These are phyloP conservation scores for Selenicereus undatus DNA, from an alignment of 148 eudicot species.

Conservation along the genomic window DNA sequence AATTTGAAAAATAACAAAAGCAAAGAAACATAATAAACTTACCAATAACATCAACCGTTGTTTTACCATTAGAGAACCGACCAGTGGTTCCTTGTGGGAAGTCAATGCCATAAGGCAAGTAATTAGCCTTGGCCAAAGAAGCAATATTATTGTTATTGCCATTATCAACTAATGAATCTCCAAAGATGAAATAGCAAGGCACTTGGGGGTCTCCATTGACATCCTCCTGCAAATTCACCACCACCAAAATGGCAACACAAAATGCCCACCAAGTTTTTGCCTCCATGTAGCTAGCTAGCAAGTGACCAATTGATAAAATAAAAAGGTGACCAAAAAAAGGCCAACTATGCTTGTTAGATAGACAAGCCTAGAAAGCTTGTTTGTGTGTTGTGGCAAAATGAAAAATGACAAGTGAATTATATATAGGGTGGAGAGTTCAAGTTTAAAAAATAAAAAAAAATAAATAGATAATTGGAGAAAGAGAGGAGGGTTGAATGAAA, in stretches of 20 bases:
- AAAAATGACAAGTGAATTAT: not conserved
- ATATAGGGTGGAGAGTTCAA: not conserved
- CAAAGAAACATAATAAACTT: not conserved
- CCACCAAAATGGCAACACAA: constrained; percentile 8
- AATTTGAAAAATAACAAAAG: too few species aligned
- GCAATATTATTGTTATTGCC: constrained; percentile 73
- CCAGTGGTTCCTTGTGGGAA: constrained; percentile 74
- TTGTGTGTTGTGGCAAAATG: not conserved
- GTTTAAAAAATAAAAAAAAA: too few species aligned
- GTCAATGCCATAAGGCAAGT: constrained; percentile 82
- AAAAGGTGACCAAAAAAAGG: not conserved
- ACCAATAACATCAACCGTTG: constrained; percentile 75
- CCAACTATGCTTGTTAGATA: not conserved
- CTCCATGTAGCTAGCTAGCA: constrained; percentile 4
- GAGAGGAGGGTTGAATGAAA: not conserved
- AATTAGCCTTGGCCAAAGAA: constrained; percentile 75
- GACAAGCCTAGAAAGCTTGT: not conserved
- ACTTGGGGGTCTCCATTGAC: constrained; percentile 49
- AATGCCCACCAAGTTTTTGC: not conserved
- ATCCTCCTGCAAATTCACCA: not conserved
- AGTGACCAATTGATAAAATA: not conserved
- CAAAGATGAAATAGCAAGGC: constrained; percentile 79
- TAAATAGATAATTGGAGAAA: not conserved
- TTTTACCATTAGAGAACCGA: constrained; percentile 73
- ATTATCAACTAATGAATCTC: constrained; percentile 87